Base-by-base conservation (phyloP, 2,329 filamentous ascomycete species). In the Sporothrix euskadiensis region DNA sequence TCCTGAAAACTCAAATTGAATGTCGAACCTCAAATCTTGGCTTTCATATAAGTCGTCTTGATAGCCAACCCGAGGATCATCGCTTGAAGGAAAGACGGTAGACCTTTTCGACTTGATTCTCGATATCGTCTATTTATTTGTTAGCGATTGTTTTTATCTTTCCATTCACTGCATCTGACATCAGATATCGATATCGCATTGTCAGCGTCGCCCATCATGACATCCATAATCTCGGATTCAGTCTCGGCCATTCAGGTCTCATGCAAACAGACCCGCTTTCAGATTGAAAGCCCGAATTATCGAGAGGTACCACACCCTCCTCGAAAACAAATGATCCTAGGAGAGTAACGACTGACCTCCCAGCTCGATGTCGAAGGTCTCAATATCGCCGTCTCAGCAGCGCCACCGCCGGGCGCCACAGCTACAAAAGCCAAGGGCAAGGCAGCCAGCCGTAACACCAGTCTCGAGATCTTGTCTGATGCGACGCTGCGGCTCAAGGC, bases 351-450 rank as follows among this genome's bases (percentile, higher is more conserved):
- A 26, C n/a, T 57, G 12, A 57, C 52, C 52, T 41, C 4, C 30
- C 22, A 91, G 89, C 84, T 92, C 71, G 89, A 92, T 74, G 87
- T 94, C 57, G 91, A 93, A 75, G 91, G 91, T 65, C 84, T 95
- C n/a, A 89, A 85, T 73, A 91, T 94, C 75, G 87, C 88, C 1
- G 87, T 94, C 63, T 84, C 84, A 0, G 85, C 87, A 0, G 80
- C 77, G 30, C 35, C 47, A 8, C 49, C 69, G n/a, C 12, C 59
- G 5, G 54, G 52, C 32, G 4, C 71, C 78, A 80, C 44, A 16
- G 4, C 5, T 4, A 4, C 5, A 84, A 86, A 75, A 54, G 79
- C 81, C 71, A 90, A 89, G 79, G 83, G 82, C 39, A 90, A 88
- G 78, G 80, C 78, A 75, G 86, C 78, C 80, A 84, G 77, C 49